Percentiles rank a stretch among this genome's conserved stretches.
phyloP scores from a whole-genome alignment of 1,284 basidiomycete species.

The Anthracocystis walkeri region DNA sequence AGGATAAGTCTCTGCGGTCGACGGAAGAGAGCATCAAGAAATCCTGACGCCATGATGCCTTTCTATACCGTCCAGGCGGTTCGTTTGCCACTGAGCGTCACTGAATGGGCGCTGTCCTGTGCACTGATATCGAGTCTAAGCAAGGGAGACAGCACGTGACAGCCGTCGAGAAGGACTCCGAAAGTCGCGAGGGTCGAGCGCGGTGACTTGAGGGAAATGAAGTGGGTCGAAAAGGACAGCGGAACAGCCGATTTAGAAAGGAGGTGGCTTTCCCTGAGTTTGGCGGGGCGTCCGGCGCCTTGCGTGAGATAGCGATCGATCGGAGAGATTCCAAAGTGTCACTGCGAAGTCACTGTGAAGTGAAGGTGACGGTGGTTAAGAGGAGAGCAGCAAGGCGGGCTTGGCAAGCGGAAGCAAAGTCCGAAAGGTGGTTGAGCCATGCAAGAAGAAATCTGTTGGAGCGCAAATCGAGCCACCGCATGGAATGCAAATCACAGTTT shows the following conservation, averaged over 20 bases:
- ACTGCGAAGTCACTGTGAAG: neutral
- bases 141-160: neutral
- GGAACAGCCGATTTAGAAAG: neutral
- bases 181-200: neutral
- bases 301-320: neutral
- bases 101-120: no score
- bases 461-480: no score
- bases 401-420: no score
- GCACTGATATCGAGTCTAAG: neutral
- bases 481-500: no score
- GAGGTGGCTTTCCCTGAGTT: neutral
- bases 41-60: conserved; percentile 38
- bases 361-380: neutral
- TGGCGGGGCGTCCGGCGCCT: conserved; percentile 14
- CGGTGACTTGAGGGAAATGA: neutral
- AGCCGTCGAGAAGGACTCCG: no score
- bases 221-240: conserved; percentile 1
- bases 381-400: no score
- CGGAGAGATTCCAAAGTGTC: no score
- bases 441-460: no score
- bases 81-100: neutral
- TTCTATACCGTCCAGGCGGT: neutral
- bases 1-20: conserved; percentile 58
- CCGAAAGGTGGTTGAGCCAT: no score
- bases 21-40: conserved; percentile 55